Evolutionary conservation across 129 eudicot species (phyloP), one percentile per base, ranked within the genome.

Genomic region (Rutidosis leptorrhynchoides): DNA sequence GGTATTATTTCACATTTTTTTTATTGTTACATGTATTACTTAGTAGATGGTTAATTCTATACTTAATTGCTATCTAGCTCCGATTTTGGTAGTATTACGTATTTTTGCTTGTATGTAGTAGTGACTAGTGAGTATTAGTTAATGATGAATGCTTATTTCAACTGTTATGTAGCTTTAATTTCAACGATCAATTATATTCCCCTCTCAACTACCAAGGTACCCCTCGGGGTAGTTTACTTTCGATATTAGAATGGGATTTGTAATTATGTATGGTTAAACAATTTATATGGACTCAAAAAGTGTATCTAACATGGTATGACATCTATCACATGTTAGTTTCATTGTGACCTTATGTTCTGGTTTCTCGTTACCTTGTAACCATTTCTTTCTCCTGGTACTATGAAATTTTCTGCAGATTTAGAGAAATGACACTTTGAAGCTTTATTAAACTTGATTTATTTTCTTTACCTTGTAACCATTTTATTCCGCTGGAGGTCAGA

Each of bases 401-500:
- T 35, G 42, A 35, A 1, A 35, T 9, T 35, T 35, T 8, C 42
- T 35, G 42, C 42, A 35, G 42, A 12, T 7, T 35, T 0, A 35
- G 37, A 35, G 12, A 8, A 35, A 7, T 35, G 42, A 8, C 42
- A 35, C 42, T 7, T 35, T 1, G 14, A 8, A 8, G 12, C 42
- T 35, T 35, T 35, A 9, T 35, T 35, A 40, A 11, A 14, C 5
- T 10, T 0, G n/a, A 40, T n/a, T n/a, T n/a, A n/a, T n/a, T 8
- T 12, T 22, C 12, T 65, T 14, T 15, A 49, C 62, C 43, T 92
- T 54, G 74, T 92, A 60, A 95, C 98, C 20, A 85, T 89, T 37
- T 64, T 88, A 63, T 92, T 92, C 55, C 96, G 96, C 82, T 92
- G 95, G 96, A 92, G 96, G 98, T 92, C 7, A 81, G 84, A 57